These are phyloP conservation scores for Pachyrhizus erosus DNA, from an alignment of 306 rosid species.

Conservation along the genomic window DNA sequence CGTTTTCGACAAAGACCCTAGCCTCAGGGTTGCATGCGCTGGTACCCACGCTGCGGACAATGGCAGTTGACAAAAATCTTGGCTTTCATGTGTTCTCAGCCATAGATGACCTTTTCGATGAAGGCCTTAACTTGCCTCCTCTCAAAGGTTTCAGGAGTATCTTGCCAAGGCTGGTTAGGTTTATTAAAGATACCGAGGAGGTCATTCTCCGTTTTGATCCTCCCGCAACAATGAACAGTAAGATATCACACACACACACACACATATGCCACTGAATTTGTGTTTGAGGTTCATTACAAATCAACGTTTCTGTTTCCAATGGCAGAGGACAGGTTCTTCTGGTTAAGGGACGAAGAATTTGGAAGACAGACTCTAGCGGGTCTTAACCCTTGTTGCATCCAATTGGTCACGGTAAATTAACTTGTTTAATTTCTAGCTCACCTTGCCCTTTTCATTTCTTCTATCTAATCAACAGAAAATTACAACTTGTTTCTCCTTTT, in stretches of 20 bases:
- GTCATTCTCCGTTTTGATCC: constrained; percentile 62
- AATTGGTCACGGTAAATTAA: constrained; percentile 67
- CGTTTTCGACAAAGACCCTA: constrained; percentile 50
- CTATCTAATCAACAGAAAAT: neutral
- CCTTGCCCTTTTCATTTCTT: neutral
- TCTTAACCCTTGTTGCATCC: constrained; percentile 76
- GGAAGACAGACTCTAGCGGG: constrained; percentile 90
- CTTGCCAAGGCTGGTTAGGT: constrained; percentile 57
- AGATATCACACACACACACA: neutral
- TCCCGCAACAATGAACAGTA: constrained; percentile 64
- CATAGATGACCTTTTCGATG: constrained; percentile 60
- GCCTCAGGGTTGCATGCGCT: constrained; percentile 55
- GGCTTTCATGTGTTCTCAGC: constrained; percentile 63
- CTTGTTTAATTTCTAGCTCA: neutral
- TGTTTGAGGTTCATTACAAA: neutral
- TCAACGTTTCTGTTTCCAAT: neutral
- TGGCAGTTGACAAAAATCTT: constrained; percentile 33
- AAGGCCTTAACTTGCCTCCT: constrained; percentile 62
- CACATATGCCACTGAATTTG: too few relatives aligned
- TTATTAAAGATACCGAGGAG: constrained; percentile 27
- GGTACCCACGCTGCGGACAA: constrained; percentile 48
- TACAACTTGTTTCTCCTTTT: neutral
- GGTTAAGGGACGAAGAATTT: constrained; percentile 88
- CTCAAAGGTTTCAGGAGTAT: constrained; percentile 21
- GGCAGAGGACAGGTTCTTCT: constrained; percentile 83